Base-by-base conservation (phyloP, 2,329 filamentous ascomycete genomes). In the Arthrobotrys sinensis region DNA sequence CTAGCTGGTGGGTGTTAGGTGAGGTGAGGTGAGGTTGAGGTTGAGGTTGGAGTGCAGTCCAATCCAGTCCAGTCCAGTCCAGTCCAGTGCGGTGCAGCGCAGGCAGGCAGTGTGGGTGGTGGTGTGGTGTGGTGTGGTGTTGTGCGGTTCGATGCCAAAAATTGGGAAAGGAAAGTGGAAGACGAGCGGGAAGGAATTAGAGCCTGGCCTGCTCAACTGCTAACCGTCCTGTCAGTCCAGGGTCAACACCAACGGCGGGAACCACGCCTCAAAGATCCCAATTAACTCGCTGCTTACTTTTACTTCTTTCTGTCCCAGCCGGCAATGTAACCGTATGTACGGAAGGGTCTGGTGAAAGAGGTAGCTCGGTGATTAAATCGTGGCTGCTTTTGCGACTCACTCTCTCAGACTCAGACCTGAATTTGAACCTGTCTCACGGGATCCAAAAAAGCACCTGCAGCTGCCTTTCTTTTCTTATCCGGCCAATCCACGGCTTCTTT, bases 401-500 rank as follows among this genome's bases (percentile, higher is more conserved):
- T 60, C 53, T 60, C 48, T 14, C 36, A 43, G 36, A 60, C 53
- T 60, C 36, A 60, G 55, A 68, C 46, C 34, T 32, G 12, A 55
- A 68, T 55, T 43, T 34, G 46, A 75, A 65, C 21, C 43, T 72
- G 75, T 78, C 67, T 77, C 73, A 77, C 73, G 73, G 62, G 67
- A 72, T 72, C 75, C 75, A 78, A 78, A 72, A 70, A 62, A 65
- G 75, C 75, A 78, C 75, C 67, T 78, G 75, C 75, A 78, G 75
- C 62, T 76, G 66, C 53, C 66, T 71, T 40, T 55, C 60, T 69
- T 53, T 65, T 72, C 67, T 72, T 78, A 64, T 63, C 66, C 67
- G 63, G 32, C 75, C 75, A 78, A 78, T 78, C 75, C 67, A 72
- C 67, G 75, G 62, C 53, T 75, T 63, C 62, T 53, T 73, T 64